phyloP scores from a whole-genome alignment of 2,329 filamentous ascomycete species.

The Aspergillus caelatus region DNA sequence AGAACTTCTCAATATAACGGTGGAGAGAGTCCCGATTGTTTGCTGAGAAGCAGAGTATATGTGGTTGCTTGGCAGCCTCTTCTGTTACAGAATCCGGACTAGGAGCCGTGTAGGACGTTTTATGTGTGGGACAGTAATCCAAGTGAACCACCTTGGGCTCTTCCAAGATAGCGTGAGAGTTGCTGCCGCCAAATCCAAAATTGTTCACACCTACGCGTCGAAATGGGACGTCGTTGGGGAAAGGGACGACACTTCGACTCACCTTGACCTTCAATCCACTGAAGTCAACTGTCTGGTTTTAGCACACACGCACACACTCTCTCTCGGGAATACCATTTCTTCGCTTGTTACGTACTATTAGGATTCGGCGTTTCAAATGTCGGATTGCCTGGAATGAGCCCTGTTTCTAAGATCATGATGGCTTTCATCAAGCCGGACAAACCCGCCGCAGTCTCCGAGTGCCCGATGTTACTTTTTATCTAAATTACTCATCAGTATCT shows the following conservation, averaged over 20 bases:
- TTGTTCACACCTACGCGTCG: slow-evolving; percentile 20
- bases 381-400: slow-evolving; percentile 21
- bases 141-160: background rate
- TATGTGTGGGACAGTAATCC: background rate
- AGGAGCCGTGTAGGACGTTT: background rate
- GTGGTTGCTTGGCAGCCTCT: background rate
- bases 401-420: slow-evolving; percentile 21
- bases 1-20: slow-evolving; percentile 7
- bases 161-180: slow-evolving; percentile 24
- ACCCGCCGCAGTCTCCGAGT: slow-evolving; percentile 17
- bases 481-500: slow-evolving; percentile 30
- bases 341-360: background rate
- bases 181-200: slow-evolving; percentile 25
- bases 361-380: slow-evolving; percentile 22
- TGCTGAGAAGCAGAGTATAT: slow-evolving; percentile 16
- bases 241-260: background rate
- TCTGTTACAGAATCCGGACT: no score
- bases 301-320: background rate
- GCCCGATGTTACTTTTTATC: slow-evolving; percentile 36
- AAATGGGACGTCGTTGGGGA: slow-evolving; percentile 7
- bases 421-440: slow-evolving; percentile 25
- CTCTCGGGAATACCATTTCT: no score
- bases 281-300: slow-evolving; percentile 4
- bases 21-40: slow-evolving; percentile 13
- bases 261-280: background rate